Evolutionary conservation across 2,329 filamentous ascomycete genomes (phyloP).

Genomic region (Xylariaceae sp.): DNA sequence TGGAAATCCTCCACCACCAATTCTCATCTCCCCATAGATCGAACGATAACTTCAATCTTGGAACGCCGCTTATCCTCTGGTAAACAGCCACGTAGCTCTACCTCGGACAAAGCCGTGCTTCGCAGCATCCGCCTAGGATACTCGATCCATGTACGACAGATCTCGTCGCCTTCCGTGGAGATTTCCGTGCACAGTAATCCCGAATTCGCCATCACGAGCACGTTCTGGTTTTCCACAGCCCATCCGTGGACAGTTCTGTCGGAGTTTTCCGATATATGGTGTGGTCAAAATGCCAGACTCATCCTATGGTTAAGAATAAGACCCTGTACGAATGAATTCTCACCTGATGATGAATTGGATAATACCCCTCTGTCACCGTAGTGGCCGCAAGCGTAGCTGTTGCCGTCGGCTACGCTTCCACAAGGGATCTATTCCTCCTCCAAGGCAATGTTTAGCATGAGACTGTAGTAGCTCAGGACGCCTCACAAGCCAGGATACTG

Average conservation of each 20-base stretch:
- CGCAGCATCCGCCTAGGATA: slow-evolving; percentile 73
- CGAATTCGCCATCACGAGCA: slow-evolving; percentile 78
- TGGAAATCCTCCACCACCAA: slow-evolving; percentile 80
- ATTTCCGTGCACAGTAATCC: slow-evolving; percentile 89
- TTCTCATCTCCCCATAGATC: slow-evolving; percentile 76
- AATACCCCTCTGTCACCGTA: no score
- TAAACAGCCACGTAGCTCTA: slow-evolving; percentile 73
- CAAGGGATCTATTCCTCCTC: no score
- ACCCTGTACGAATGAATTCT: no score
- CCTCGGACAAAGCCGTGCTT: slow-evolving; percentile 77
- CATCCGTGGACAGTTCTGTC: slow-evolving; percentile 87
- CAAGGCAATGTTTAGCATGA: no score
- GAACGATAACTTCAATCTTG: slow-evolving; percentile 74
- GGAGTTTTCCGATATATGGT: no score
- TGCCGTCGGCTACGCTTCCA: no score
- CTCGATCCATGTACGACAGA: slow-evolving; percentile 85
- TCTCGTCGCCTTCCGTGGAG: slow-evolving; percentile 77
- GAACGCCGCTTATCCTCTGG: slow-evolving; percentile 76
- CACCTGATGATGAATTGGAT: no score
- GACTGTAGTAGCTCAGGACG: no score
- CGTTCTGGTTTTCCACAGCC: slow-evolving; percentile 78
- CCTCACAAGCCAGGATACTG: no score
- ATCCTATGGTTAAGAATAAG: no score
- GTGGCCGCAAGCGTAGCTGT: no score
- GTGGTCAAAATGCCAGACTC: no score